Evolutionary conservation across 257 asterid genomes (phyloP).

Genomic region (Solanum gandarillasii): DNA sequence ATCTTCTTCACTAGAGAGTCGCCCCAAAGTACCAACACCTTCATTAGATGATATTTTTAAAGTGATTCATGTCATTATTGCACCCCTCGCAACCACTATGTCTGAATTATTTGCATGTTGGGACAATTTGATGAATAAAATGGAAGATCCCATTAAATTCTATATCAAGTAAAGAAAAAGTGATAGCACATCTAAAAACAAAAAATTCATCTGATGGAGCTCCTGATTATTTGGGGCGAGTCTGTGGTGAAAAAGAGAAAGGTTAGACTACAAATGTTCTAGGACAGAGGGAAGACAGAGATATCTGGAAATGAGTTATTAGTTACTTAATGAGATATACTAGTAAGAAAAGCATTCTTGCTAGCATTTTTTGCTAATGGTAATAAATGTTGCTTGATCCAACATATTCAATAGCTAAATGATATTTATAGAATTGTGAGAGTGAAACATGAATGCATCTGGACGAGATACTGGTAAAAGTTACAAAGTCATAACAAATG

Average conservation of each 20-base stretch:
- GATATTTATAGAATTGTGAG: not conserved
- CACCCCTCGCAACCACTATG: conserved; percentile 11
- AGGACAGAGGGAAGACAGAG: not conserved
- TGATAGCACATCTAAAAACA: not conserved
- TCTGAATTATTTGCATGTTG: conserved; percentile 6
- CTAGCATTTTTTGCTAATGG: not conserved
- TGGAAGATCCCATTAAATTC: no score
- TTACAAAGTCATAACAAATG: not conserved
- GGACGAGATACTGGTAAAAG: not conserved
- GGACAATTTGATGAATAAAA: not conserved
- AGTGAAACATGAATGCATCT: not conserved
- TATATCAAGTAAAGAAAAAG: not conserved
- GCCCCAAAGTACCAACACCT: not conserved
- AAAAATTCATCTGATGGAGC: not conserved
- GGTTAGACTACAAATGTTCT: not conserved
- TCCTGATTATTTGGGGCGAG: no score
- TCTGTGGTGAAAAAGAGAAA: not conserved
- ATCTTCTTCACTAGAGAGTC: not conserved
- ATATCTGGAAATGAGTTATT: not conserved
- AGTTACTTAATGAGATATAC: not conserved
- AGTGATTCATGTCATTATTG: conserved; percentile 18
- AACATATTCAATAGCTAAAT: not conserved
- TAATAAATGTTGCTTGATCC: not conserved
- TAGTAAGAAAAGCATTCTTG: not conserved
- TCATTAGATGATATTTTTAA: conserved; percentile 10